phyloP scores from a whole-genome alignment of 768 basidiomycete genomes.

The Termitomyces sp. region DNA sequence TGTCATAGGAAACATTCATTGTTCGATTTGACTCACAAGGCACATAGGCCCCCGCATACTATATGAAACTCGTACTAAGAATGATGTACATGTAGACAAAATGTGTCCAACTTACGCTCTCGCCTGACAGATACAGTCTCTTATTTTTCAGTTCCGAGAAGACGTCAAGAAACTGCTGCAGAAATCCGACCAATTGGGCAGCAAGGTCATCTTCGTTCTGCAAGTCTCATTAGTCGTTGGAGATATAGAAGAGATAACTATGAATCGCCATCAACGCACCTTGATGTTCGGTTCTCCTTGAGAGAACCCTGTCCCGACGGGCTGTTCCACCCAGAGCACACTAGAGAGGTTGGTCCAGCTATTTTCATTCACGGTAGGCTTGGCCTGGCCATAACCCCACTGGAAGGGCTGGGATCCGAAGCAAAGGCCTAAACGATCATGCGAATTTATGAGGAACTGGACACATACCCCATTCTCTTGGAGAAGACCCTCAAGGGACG shows the following conservation, averaged over 20 bases:
- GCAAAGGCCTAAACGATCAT: neutral
- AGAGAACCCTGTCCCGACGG: conserved; percentile 75
- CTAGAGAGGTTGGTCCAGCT: conserved; percentile 82
- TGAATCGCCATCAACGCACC: conserved; percentile 25
- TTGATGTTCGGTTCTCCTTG: conserved; percentile 61
- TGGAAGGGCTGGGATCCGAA: conserved; percentile 48
- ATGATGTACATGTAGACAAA: neutral
- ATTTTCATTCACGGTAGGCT: conserved; percentile 55
- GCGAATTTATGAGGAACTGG: neutral
- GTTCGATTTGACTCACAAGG: conserved; percentile 31
- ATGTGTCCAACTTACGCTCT: conserved; percentile 52
- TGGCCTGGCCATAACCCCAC: conserved; percentile 60
- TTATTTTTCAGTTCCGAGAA: conserved; percentile 70
- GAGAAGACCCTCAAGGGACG: conserved; percentile 62
- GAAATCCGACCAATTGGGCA: conserved; percentile 48
- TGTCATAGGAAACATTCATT: neutral
- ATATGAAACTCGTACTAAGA: neutral
- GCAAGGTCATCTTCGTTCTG: conserved; percentile 47
- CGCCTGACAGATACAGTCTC: conserved; percentile 65
- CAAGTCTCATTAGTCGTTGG: neutral
- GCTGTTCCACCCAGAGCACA: conserved; percentile 72
- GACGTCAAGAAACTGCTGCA: conserved; percentile 71
- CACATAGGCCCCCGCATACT: conserved; percentile 66
- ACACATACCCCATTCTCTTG: conserved; percentile 68
- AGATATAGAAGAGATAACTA: neutral